These are phyloP conservation scores for Saccharomycopsis schoenii DNA, from an alignment of 805 yeast species.

Conservation along the genomic window DNA sequence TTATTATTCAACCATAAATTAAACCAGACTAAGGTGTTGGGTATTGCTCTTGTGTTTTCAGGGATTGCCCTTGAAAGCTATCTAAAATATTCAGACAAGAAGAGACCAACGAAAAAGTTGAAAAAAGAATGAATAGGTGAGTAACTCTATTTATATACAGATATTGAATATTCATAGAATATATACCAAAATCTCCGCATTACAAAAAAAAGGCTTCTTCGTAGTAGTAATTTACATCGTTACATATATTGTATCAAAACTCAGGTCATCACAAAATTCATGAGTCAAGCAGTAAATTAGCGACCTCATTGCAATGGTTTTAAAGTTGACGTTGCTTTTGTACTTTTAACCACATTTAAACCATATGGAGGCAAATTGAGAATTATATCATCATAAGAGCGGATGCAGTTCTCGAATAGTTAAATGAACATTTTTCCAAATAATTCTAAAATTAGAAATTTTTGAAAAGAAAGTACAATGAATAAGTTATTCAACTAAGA, in stretches of 20 bases:
- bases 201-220: too few relatives aligned
- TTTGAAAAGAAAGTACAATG: slow-evolving; percentile 1
- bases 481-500: background rate
- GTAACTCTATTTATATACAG: background rate
- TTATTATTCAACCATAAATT: slow-evolving; percentile 75
- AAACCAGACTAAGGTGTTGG: slow-evolving; percentile 59
- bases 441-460: background rate
- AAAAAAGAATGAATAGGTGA: background rate
- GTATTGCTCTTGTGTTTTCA: slow-evolving; percentile 68
- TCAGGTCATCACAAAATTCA: slow-evolving; percentile 14
- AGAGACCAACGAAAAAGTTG: background rate
- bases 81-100: slow-evolving; percentile 28
- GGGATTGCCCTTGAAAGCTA: slow-evolving; percentile 79
- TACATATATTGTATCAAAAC: slow-evolving; percentile 6
- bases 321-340: slow-evolving; percentile 9
- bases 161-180: background rate
- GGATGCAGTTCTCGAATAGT: background rate
- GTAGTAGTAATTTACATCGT: background rate
- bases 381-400: background rate
- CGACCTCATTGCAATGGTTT: slow-evolving; percentile 15
- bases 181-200: too few relatives aligned
- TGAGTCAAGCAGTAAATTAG: slow-evolving; percentile 10
- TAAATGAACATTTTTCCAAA: background rate
- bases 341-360: slow-evolving; percentile 8
- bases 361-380: background rate